Evolutionary conservation across 169 alveolate species (phyloP), one percentile per base, ranked within the genome.

Genomic region (Perkinsus olseni): DNA sequence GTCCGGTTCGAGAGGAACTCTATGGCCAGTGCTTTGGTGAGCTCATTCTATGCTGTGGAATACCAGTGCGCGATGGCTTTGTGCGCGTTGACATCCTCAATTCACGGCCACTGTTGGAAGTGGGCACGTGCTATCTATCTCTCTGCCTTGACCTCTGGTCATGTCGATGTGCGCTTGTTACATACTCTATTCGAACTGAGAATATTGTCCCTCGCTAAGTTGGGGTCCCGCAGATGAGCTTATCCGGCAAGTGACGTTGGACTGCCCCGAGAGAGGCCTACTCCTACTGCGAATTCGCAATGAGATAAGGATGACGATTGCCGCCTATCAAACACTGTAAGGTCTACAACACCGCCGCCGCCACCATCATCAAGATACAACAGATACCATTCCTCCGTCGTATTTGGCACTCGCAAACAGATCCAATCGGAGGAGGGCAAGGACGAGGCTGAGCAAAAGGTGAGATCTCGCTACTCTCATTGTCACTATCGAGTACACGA

Each of bases 1-100:
- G 98, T 95, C 98, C 98, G 74, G 98, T 97, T 24, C 95, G 98
- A 95, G 98, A 96, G 93, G 98, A 97, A 91, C 95, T 97, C 45
- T 97, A 97, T 92, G 96, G 97, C 45, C 96, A 97, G 94, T 96
- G 97, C 93, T 97, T 97, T 92, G 98, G 97, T 92, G 98, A 97
- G 94, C 96, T n/a, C n/a, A n/a, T n/a, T n/a, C n/a, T n/a, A n/a
- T n/a, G n/a, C n/a, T n/a, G n/a, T n/a, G n/a, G n/a, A n/a, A n/a
- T n/a, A n/a, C n/a, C n/a, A n/a, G n/a, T n/a, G n/a, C n/a, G n/a
- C n/a, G n/a, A n/a, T n/a, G n/a, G n/a, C n/a, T n/a, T n/a, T n/a
- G n/a, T n/a, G n/a, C n/a, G n/a, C n/a, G n/a, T n/a, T n/a, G n/a
- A n/a, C n/a, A n/a, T n/a, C n/a, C n/a, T n/a, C n/a, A n/a, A n/a